Evolutionary conservation across 331 rosid species (phyloP).

Genomic region (Arachis monticola): DNA sequence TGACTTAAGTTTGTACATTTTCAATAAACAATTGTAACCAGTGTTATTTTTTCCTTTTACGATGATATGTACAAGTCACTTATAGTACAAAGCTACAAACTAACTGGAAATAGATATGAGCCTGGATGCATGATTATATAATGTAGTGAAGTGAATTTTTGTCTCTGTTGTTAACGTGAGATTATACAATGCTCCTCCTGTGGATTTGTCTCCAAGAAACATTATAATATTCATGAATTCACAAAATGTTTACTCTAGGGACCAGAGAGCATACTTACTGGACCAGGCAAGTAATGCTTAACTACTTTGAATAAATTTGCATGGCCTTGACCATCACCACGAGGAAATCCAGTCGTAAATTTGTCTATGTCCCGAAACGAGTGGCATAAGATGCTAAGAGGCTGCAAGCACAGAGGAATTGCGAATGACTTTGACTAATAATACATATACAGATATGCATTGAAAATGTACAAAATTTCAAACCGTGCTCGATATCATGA

Average conservation of each 20-base stretch:
- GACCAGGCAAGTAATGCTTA: slow-evolving; percentile 95
- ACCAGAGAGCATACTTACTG: slow-evolving; percentile 68
- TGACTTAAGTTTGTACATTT: slow-evolving; percentile 8
- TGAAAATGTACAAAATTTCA: neutral
- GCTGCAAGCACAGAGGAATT: slow-evolving; percentile 56
- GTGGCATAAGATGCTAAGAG: slow-evolving; percentile 92
- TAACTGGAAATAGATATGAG: slow-evolving; percentile 26
- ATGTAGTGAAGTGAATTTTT: neutral
- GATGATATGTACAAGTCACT: slow-evolving; percentile 12
- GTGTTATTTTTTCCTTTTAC: neutral
- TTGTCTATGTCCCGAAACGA: slow-evolving; percentile 89
- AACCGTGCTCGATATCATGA: slow-evolving; percentile 16
- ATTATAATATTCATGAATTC: slow-evolving; percentile 13
- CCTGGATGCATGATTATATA: slow-evolving; percentile 18
- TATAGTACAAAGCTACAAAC: neutral
- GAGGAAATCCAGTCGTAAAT: slow-evolving; percentile 85
- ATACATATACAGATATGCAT: slow-evolving; percentile 14
- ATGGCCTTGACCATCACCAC: slow-evolving; percentile 92
- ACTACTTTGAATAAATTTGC: slow-evolving; percentile 76
- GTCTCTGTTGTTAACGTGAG: neutral
- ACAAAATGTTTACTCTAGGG: neutral
- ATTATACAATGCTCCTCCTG: neutral
- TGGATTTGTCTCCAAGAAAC: slow-evolving; percentile 12
- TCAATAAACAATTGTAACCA: slow-evolving; percentile 20
- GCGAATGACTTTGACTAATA: slow-evolving; percentile 28